Evolutionary conservation across 257 asterid genomes (phyloP).

Genomic region (Nicotiana undulata): DNA sequence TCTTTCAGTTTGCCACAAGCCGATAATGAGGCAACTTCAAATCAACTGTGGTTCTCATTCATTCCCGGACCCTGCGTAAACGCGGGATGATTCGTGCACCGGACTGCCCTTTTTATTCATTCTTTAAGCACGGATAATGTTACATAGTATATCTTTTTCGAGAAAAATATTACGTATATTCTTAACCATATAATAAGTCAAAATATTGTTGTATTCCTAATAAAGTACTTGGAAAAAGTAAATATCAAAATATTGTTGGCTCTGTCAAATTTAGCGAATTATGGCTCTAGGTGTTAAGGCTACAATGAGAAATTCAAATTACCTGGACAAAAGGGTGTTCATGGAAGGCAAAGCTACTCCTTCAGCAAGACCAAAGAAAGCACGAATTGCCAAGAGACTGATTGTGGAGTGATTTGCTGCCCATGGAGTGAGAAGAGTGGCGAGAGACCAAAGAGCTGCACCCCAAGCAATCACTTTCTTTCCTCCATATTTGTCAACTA

Average conservation of each 20-base stretch:
- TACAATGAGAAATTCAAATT: conserved; percentile 3
- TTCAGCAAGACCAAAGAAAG: conserved; percentile 92
- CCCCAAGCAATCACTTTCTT: conserved; percentile 86
- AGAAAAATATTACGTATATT: not conserved
- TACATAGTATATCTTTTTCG: not conserved
- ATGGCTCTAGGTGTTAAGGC: not conserved
- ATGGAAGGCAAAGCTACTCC: conserved; percentile 94
- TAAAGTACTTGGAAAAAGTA: not conserved
- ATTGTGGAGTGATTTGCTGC: conserved; percentile 91
- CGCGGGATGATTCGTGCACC: no score
- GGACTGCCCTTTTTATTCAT: not conserved
- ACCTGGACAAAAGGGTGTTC: conserved; percentile 88
- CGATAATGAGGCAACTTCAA: not conserved
- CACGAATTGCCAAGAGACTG: conserved; percentile 74
- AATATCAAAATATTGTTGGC: not conserved
- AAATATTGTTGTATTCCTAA: not conserved
- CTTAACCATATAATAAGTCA: not conserved
- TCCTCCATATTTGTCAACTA: conserved; percentile 89
- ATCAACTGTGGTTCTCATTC: not conserved
- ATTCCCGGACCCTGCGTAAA: no score
- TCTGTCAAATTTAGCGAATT: not conserved
- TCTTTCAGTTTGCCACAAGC: not conserved
- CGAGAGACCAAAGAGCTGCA: conserved; percentile 86
- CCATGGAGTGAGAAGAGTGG: conserved; percentile 90
- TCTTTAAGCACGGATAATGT: not conserved